A percentile compares a stretch with the other conserved stretches of the same genome.
Evolutionary conservation across 495 filamentous ascomycete species (phyloP).

Genomic region (Lasiosphaeriaceae sp.): DNA sequence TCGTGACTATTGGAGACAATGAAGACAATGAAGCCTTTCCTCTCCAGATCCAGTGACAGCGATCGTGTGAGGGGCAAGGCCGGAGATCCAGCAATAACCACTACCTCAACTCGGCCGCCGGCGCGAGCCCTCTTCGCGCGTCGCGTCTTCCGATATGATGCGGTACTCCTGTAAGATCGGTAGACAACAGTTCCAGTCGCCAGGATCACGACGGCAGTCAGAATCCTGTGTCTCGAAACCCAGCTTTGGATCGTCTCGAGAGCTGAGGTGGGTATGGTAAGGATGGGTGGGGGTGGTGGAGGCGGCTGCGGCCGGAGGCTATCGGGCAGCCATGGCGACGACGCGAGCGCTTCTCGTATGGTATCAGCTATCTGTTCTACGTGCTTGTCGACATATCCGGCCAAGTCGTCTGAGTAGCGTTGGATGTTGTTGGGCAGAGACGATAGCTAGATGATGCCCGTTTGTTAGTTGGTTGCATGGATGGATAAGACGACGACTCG

Average conservation of each 20-base stretch:
- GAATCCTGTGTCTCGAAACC: slow-evolving; percentile 63
- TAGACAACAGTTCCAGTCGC: slow-evolving; percentile 67
- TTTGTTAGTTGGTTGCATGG: neutral
- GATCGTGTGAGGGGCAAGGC: slow-evolving; percentile 75
- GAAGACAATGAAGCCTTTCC: slow-evolving; percentile 90
- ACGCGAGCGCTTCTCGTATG: slow-evolving; percentile 59
- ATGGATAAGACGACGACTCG: neutral
- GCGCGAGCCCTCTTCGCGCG: slow-evolving; percentile 72
- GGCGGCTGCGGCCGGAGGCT: slow-evolving; percentile 57
- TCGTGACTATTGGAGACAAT: slow-evolving; percentile 73
- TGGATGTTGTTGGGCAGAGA: slow-evolving; percentile 66
- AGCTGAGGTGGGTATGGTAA: slow-evolving; percentile 32
- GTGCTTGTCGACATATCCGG: slow-evolving; percentile 71
- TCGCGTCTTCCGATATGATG: slow-evolving; percentile 58
- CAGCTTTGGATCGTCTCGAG: slow-evolving; percentile 50
- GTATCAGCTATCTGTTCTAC: slow-evolving; percentile 64
- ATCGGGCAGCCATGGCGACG: slow-evolving; percentile 66
- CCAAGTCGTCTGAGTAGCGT: slow-evolving; percentile 43
- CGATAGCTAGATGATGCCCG: slow-evolving; percentile 51
- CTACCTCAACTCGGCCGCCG: slow-evolving; percentile 84
- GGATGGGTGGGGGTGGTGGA: slow-evolving; percentile 39
- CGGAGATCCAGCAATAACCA: slow-evolving; percentile 81
- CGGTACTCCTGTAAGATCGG: slow-evolving; percentile 59
- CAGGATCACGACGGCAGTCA: slow-evolving; percentile 63
- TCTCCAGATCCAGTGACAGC: slow-evolving; percentile 79